A percentile compares a stretch with the other conserved stretches of the same genome.
Conservation (phyloP, 2,329 filamentous ascomycete species). For the Bipolaris gigantea region DNA sequence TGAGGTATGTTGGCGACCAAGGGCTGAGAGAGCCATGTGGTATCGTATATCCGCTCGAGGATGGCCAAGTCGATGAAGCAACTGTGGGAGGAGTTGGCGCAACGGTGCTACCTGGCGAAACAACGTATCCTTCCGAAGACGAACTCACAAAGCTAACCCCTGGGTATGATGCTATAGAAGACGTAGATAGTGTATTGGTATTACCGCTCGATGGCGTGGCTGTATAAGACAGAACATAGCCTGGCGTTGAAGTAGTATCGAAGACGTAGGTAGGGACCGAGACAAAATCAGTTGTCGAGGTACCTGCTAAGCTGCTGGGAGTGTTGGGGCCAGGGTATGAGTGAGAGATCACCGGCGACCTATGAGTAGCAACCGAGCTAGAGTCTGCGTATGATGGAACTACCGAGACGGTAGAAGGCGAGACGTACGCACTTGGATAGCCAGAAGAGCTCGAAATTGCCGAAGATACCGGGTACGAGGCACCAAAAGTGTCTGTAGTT, state of each 20-base stretch:
- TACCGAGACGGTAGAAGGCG: slow-evolving; percentile 6
- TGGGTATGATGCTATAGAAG: background rate
- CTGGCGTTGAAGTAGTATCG: slow-evolving; percentile 2
- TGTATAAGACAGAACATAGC: background rate
- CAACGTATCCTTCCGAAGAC: slow-evolving; percentile 6
- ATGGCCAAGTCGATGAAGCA: background rate
- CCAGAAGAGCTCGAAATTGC: background rate
- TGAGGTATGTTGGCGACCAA: slow-evolving; percentile 5
- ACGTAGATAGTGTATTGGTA: slow-evolving; percentile 3
- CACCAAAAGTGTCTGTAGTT: slow-evolving; percentile 1
- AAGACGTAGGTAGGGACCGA: background rate
- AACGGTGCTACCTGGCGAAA: slow-evolving; percentile 1
- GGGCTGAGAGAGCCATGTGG: slow-evolving; percentile 6
- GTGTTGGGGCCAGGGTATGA: slow-evolving; percentile 2
- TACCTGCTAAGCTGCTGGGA: background rate
- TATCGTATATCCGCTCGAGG: background rate
- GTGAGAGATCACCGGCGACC: background rate
- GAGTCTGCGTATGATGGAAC: background rate
- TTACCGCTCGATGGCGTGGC: background rate
- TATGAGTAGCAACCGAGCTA: background rate
- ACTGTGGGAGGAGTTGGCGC: background rate
- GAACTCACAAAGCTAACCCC: background rate
- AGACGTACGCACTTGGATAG: slow-evolving; percentile 4
- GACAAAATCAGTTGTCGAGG: background rate
- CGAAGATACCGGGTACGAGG: slow-evolving; percentile 8